Evolutionary conservation across 1,284 basidiomycete species (phyloP), one percentile per base, ranked within the genome.

Genomic region (Moesziomyces globuligerus): DNA sequence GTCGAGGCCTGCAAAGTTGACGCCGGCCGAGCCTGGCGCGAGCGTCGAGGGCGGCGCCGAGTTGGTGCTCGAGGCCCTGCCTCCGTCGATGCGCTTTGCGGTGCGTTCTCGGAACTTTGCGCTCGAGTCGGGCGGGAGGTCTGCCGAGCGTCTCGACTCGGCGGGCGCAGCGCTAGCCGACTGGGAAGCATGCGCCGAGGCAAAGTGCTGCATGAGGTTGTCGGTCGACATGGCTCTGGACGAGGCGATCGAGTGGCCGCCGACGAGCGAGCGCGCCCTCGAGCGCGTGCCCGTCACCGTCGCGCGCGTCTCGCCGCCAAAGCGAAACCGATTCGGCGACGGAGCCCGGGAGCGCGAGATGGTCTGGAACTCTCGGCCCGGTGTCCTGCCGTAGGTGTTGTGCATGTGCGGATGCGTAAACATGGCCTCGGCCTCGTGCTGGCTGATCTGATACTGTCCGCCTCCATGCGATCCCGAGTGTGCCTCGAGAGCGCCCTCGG

Each of bases 331-430:
- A 28, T 42, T 75, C 11, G 77, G 77, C 13, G 65, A 70, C 4
- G 77, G 65, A 0, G 77, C 77, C 5, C 77, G 60, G 5, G 75
- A 78, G 3, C 77, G 53, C 18, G 75, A 75, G 55, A 78, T 77
- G 39, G 76, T 77, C 26, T 76, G 61, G 17, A 60, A 72, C 36
- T 72, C 64, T 6, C 62, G 48, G 11, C 48, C 52, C 8, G 48
- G 43, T 17, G 47, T 25, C 3, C 65, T 48, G 5, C 47, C 43
- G 2, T 41, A 40, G 9, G 44, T 28, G n/a, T 47, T 41, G 13
- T 64, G 40, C 42, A 59, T 15, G 25, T 74, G 49, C 29, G 54
- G 47, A 26, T 67, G 59, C 15, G 58, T 56, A 11, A 66, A 65
- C 55, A 72, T 70, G 13, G 59, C 42, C 28, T 70, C 67, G 11